phyloP scores from a whole-genome alignment of 805 yeast genomes.

The Candida xiaguanensis region DNA sequence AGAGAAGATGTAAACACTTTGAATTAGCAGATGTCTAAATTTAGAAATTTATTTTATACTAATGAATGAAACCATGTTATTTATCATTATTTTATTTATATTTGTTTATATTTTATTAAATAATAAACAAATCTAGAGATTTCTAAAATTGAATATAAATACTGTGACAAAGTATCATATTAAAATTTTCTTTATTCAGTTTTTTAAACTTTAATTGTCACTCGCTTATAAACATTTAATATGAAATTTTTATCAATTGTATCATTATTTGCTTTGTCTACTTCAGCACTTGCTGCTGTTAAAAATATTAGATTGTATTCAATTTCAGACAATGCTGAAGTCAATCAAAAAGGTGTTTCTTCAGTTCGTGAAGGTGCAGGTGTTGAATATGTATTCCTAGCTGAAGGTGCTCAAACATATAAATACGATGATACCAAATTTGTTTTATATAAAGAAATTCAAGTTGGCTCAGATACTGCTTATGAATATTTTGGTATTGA shows the following conservation, averaged over 20 bases:
- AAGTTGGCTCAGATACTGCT: not conserved
- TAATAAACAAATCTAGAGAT: no score
- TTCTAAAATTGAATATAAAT: no score
- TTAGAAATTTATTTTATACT: not conserved
- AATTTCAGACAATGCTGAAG: slow-evolving; percentile 20
- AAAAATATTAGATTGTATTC: slow-evolving; percentile 16
- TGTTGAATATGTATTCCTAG: slow-evolving; percentile 35
- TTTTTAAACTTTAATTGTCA: not conserved
- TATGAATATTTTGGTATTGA: slow-evolving; percentile 6
- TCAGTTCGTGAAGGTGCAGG: slow-evolving; percentile 45
- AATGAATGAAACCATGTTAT: not conserved
- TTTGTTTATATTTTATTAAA: not conserved
- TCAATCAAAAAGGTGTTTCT: slow-evolving; percentile 26
- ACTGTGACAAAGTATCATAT: not conserved
- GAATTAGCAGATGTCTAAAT: not conserved
- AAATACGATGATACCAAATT: slow-evolving; percentile 16
- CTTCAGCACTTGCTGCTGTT: slow-evolving; percentile 9
- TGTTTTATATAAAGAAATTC: slow-evolving; percentile 5
- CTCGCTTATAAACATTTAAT: slow-evolving; percentile 4
- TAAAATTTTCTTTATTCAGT: not conserved
- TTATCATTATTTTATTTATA: not conserved
- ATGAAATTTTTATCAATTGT: slow-evolving; percentile 7
- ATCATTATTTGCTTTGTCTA: slow-evolving; percentile 7
- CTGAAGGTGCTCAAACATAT: slow-evolving; percentile 15
- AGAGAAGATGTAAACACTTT: not conserved